These are phyloP conservation scores for Kwoniella sp. DNA, from an alignment of 768 basidiomycete genomes.

Conservation along the genomic window DNA sequence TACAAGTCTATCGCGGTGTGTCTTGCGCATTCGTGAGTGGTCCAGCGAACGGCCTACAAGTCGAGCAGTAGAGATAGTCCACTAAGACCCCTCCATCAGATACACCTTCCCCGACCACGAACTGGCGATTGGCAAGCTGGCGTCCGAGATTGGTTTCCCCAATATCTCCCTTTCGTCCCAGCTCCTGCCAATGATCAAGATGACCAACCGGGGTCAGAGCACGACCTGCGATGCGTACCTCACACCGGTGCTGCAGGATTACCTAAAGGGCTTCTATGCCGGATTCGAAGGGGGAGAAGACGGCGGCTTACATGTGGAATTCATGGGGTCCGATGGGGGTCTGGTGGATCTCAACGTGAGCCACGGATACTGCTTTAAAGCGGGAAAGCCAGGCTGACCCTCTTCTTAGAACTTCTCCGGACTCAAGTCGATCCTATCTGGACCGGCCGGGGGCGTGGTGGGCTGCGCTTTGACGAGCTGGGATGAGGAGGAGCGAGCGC, in stretches of 20 bases:
- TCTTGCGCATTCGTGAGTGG: constrained; percentile 74
- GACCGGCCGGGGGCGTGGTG: constrained; percentile 90
- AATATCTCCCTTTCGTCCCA: constrained; percentile 80
- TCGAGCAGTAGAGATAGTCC: neutral
- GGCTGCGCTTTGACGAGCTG: constrained; percentile 86
- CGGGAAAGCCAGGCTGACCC: too few relatives aligned
- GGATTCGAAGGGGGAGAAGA: constrained; percentile 37
- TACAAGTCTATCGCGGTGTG: constrained; percentile 85
- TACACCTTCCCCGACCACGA: constrained; percentile 82
- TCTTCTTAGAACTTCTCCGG: constrained; percentile 71
- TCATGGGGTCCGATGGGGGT: constrained; percentile 83
- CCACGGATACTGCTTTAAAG: too few relatives aligned
- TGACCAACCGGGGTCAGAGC: constrained; percentile 41
- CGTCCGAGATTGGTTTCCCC: constrained; percentile 74
- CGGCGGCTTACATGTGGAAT: constrained; percentile 48
- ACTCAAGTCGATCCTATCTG: constrained; percentile 81
- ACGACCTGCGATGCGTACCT: constrained; percentile 42
- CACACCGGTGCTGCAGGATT: constrained; percentile 35
- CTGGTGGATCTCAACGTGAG: constrained; percentile 38
- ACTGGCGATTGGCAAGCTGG: constrained; percentile 64
- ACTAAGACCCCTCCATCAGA: neutral
- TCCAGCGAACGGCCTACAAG: constrained; percentile 7
- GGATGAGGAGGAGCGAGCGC: constrained; percentile 70
- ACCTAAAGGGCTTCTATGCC: constrained; percentile 35
- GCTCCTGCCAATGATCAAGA: constrained; percentile 28